Base-by-base conservation (phyloP, 345 rosid species). In the Camelina hispida region DNA sequence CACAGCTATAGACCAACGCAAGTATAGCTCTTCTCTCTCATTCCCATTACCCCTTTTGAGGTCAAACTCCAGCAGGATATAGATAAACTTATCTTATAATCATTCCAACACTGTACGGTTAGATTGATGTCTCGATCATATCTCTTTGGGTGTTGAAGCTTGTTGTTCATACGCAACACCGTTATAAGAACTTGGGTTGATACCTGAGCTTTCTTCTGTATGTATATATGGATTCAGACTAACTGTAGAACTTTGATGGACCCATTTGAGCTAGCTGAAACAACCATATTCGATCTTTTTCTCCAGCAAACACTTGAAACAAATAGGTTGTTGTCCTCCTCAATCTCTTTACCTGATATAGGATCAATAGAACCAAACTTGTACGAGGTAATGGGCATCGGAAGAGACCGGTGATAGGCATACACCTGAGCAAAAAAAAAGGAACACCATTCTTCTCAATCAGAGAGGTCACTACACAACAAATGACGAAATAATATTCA, bases 301-400 rank as follows among this genome's bases (percentile, higher is more conserved):
- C 91, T 89, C 98, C 99, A 96, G 86, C 98, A 93, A 69, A 96
- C 97, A 57, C 93, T 96, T 51, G 99, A 96, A 72, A 96, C 97
- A 74, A 93, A 96, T 77, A 85, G 89, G 74, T 97, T 97, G 61
- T 81, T 87, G 80, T 87, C 96, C 34, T 88, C 91, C 28, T 91
- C 96, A 2, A 87, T 88, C 81, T 89, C 96, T 83, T 83, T 91
- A 5, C 98, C 98, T 9, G 94, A 77, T 70, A 96, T 85, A 6
- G 90, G 89, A 82, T 96, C 93, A 42, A 85, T 80, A n/a, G 99
- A 93, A 47, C 97, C 97, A 77, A 96, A 96, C 78, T 89, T 93
- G 93, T 91, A 85, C 52, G 98, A 91, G 53, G 94, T 87, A 66
- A 93, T 79, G 14, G 99, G 97, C 96, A 93, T 87, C 2, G 96